These are phyloP conservation scores for Eucalyptus erythrocorys DNA, from an alignment of 345 rosid genomes.

Conservation along the genomic window DNA sequence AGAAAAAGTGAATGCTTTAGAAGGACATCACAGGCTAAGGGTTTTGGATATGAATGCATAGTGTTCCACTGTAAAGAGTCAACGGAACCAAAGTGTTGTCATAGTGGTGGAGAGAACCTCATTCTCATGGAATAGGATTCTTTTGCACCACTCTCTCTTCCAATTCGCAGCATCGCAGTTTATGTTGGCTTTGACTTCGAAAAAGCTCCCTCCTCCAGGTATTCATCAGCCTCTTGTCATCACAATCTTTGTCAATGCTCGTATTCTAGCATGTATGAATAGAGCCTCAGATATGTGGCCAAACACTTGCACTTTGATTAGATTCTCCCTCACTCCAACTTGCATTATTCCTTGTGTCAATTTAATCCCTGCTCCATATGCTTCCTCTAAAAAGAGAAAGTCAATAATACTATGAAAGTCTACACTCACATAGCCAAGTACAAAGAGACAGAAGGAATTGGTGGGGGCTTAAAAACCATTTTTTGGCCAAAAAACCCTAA, in stretches of 20 bases:
- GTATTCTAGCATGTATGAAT: neutral
- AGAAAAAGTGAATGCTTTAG: slow-evolving; percentile 16
- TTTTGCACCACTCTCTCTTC: slow-evolving; percentile 29
- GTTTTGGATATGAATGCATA: slow-evolving; percentile 38
- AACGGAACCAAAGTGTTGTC: slow-evolving; percentile 10
- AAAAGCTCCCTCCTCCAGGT: neutral
- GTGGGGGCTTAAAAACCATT: neutral
- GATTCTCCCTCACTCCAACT: neutral
- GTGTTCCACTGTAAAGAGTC: slow-evolving; percentile 20
- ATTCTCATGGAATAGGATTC: slow-evolving; percentile 57
- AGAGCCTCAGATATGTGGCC: neutral
- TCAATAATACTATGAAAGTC: neutral
- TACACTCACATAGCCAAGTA: neutral
- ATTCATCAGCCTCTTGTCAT: neutral
- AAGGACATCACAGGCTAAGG: slow-evolving; percentile 4
- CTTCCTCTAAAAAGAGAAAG: neutral
- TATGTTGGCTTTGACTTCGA: slow-evolving; percentile 1
- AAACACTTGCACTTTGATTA: neutral
- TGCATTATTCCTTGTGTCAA: neutral
- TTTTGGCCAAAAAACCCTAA: neutral
- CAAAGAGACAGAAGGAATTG: neutral
- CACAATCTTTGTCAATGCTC: neutral
- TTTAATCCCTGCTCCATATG: neutral
- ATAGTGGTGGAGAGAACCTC: slow-evolving; percentile 34
- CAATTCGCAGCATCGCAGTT: slow-evolving; percentile 17